A percentile compares a stretch with the other conserved stretches of the same genome.
These are phyloP conservation scores for Syzygium aqueum DNA, from an alignment of 345 rosid genomes.

Conservation along the genomic window DNA sequence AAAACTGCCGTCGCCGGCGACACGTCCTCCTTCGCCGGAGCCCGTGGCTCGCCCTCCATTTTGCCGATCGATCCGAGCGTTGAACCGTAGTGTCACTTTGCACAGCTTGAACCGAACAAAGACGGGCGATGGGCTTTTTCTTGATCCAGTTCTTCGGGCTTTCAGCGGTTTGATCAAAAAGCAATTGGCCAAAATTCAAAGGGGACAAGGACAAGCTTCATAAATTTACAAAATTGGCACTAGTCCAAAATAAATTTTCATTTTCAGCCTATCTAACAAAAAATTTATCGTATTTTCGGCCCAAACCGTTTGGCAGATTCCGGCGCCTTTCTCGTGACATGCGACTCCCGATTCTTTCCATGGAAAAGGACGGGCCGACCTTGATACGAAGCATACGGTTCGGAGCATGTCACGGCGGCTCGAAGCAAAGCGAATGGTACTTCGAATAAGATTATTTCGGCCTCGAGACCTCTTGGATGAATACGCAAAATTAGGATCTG, in stretches of 20 bases:
- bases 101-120: neutral
- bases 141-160: neutral
- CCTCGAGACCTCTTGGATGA: neutral
- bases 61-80: neutral
- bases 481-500: neutral
- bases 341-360: neutral
- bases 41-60: neutral
- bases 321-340: neutral
- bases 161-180: neutral
- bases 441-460: neutral
- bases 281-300: neutral
- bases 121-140: neutral
- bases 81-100: neutral
- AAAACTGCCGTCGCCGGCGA: conserved; percentile 69
- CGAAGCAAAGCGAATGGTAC: neutral
- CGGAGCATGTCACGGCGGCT: neutral
- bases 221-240: neutral
- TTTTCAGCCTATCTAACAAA: neutral
- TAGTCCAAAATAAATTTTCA: neutral
- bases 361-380: neutral
- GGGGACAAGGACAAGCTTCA: neutral
- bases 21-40: conserved; percentile 11
- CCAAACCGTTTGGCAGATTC: neutral
- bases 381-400: neutral
- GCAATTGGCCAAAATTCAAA: neutral